These are phyloP conservation scores for Ogataea hybrid DNA, from an alignment of 1,139 yeast genomes.

Conservation along the genomic window DNA sequence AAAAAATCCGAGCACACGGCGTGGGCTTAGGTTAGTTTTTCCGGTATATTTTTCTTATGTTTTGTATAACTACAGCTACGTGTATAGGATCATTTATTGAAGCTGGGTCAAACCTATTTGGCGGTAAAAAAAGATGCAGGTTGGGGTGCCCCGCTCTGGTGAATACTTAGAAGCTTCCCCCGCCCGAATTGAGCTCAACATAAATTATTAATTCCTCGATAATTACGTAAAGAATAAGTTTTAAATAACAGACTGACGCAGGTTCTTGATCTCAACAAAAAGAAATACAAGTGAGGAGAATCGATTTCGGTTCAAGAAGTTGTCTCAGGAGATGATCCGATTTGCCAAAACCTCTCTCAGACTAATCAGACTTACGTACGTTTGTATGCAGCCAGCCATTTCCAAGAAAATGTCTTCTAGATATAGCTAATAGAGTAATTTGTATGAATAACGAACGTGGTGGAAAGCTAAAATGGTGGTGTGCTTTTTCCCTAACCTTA, in stretches of 20 bases:
- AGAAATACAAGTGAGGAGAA: slow-evolving; percentile 9
- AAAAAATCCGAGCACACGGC: not conserved
- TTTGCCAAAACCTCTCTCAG: not conserved
- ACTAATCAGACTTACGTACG: too few relatives aligned
- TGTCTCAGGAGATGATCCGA: not conserved
- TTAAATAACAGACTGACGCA: slow-evolving; percentile 1
- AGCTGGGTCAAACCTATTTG: too few relatives aligned
- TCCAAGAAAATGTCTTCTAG: too few relatives aligned
- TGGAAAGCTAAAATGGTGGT: not conserved
- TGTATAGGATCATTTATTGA: too few relatives aligned
- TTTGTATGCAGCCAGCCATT: too few relatives aligned
- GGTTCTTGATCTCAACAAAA: slow-evolving; percentile 6
- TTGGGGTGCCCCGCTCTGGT: too few relatives aligned
- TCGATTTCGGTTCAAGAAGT: not conserved
- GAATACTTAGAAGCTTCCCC: too few relatives aligned
- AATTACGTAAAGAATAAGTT: not conserved
- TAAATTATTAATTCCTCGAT: not conserved
- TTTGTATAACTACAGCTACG: too few relatives aligned
- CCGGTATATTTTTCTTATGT: not conserved
- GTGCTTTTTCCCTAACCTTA: not conserved
- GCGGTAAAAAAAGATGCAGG: too few relatives aligned
- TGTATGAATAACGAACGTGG: too few relatives aligned
- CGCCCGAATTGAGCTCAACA: too few relatives aligned
- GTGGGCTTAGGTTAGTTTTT: not conserved
- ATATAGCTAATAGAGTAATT: too few relatives aligned